Evolutionary conservation across 768 basidiomycete genomes (phyloP).

Genomic region (Crassisporium funariophilum): DNA sequence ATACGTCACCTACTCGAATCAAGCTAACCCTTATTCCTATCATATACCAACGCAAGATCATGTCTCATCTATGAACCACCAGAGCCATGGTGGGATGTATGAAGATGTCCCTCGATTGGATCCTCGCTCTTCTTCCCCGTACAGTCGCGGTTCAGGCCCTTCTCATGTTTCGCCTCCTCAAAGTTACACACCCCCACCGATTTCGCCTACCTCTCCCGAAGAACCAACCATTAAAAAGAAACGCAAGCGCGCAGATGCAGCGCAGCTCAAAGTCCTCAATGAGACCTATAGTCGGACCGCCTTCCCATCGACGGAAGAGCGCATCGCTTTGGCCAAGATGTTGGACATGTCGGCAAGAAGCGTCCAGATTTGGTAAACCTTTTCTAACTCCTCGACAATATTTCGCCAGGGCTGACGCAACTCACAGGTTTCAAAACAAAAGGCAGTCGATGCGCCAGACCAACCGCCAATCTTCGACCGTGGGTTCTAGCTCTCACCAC

Average conservation of each 20-base stretch:
- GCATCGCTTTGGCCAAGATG: slow-evolving; percentile 71
- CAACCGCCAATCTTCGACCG: slow-evolving; percentile 60
- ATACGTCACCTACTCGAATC: slow-evolving; percentile 50
- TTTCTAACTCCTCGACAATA: slow-evolving; percentile 10
- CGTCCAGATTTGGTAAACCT: slow-evolving; percentile 80
- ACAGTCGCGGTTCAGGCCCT: slow-evolving; percentile 38
- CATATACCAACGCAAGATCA: slow-evolving; percentile 37
- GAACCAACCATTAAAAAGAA: slow-evolving; percentile 86
- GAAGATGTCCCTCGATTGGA: slow-evolving; percentile 37
- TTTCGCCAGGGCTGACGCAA: slow-evolving; percentile 21
- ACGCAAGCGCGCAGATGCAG: slow-evolving; percentile 81
- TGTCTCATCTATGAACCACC: slow-evolving; percentile 31
- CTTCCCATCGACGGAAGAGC: slow-evolving; percentile 87
- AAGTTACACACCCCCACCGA: slow-evolving; percentile 55
- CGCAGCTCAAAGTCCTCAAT: slow-evolving; percentile 79
- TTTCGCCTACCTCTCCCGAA: slow-evolving; percentile 51
- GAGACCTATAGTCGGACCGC: slow-evolving; percentile 80
- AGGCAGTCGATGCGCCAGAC: slow-evolving; percentile 82
- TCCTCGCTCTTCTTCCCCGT: slow-evolving; percentile 47
- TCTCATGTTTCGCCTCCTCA: slow-evolving; percentile 33
- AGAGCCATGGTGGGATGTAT: slow-evolving; percentile 29
- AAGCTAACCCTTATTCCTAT: slow-evolving; percentile 44
- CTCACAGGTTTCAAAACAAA: slow-evolving; percentile 83
- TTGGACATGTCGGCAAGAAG: slow-evolving; percentile 84
- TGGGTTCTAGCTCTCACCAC: slow-evolving; percentile 47